phyloP scores from a whole-genome alignment of 1,139 yeast genomes.

The Zygosaccharomyces pseudobailii region DNA sequence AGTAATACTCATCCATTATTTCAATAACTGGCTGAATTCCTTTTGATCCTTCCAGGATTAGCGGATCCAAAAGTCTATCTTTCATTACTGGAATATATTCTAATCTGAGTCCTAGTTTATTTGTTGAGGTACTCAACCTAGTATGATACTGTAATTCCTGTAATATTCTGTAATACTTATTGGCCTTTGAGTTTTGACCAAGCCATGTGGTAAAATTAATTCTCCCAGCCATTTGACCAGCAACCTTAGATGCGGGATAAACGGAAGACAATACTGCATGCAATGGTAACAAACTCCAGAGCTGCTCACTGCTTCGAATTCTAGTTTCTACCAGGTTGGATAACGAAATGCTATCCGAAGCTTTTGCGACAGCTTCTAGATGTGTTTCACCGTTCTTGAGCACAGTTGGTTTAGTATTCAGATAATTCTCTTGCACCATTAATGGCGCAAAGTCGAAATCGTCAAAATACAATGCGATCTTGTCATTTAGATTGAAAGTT shows the following conservation, averaged over 20 bases:
- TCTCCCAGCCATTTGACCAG: conserved; percentile 67
- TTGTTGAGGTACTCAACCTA: conserved; percentile 71
- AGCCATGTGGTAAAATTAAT: conserved; percentile 81
- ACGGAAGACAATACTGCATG: conserved; percentile 89
- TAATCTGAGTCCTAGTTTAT: conserved; percentile 67
- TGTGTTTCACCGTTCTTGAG: conserved; percentile 44
- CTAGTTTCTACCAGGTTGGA: conserved; percentile 76
- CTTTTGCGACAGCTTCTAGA: conserved; percentile 61
- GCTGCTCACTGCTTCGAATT: conserved; percentile 89
- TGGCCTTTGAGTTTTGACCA: conserved; percentile 84
- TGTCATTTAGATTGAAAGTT: conserved; percentile 63
- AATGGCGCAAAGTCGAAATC: conserved; percentile 93
- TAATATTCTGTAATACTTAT: conserved; percentile 70
- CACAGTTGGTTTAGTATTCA: conserved; percentile 53
- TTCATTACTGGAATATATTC: conserved; percentile 69
- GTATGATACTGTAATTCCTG: conserved; percentile 91
- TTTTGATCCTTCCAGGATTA: conserved; percentile 48
- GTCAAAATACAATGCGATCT: conserved; percentile 84
- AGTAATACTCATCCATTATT: conserved; percentile 73
- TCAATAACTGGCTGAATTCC: conserved; percentile 64
- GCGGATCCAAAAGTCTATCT: conserved; percentile 51
- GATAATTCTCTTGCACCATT: conserved; percentile 93
- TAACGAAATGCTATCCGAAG: conserved; percentile 79
- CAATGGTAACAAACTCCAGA: conserved; percentile 91
- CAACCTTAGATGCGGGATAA: conserved; percentile 68